Conservation (phyloP, 2,329 filamentous ascomycete genomes). For the Colletotrichum costaricense region DNA sequence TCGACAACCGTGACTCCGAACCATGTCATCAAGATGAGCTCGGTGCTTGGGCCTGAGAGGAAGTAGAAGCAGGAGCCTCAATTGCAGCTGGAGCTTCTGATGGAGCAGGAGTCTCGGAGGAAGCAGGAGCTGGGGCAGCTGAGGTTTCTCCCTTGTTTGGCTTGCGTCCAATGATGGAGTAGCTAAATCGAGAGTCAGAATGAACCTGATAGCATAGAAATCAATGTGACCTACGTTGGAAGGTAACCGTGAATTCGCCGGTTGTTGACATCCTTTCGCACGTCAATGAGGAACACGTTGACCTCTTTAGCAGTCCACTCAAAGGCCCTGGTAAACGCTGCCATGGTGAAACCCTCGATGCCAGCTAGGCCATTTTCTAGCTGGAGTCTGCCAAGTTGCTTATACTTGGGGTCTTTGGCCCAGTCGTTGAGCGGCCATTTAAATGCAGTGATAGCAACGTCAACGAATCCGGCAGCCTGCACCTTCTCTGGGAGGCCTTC, state of each 20-base stretch:
- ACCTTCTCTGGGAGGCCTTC: conserved; percentile 40
- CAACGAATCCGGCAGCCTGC: conserved; percentile 62
- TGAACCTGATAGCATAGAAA: background rate
- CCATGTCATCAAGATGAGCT: background rate
- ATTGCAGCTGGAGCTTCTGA: too few species aligned
- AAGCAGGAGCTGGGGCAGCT: background rate
- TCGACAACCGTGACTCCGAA: too few species aligned
- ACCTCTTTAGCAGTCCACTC: conserved; percentile 45
- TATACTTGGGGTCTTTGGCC: conserved; percentile 62
- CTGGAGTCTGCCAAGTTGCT: conserved; percentile 55
- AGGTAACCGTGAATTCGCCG: conserved; percentile 45
- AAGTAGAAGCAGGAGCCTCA: too few species aligned
- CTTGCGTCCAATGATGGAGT: background rate
- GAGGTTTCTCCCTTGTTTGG: background rate
- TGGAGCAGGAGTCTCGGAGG: too few species aligned
- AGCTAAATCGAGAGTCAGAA: background rate
- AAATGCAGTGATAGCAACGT: conserved; percentile 59
- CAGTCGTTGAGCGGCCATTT: conserved; percentile 63
- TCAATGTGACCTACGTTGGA: conserved; percentile 40
- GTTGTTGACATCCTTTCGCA: conserved; percentile 44
- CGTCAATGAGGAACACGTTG: conserved; percentile 43
- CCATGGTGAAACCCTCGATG: conserved; percentile 44
- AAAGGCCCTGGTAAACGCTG: conserved; percentile 43
- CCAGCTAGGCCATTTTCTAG: conserved; percentile 46
- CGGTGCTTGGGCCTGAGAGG: background rate